phyloP scores from a whole-genome alignment of 352 stramenopile species.

The Phytopythium ostracodes region DNA sequence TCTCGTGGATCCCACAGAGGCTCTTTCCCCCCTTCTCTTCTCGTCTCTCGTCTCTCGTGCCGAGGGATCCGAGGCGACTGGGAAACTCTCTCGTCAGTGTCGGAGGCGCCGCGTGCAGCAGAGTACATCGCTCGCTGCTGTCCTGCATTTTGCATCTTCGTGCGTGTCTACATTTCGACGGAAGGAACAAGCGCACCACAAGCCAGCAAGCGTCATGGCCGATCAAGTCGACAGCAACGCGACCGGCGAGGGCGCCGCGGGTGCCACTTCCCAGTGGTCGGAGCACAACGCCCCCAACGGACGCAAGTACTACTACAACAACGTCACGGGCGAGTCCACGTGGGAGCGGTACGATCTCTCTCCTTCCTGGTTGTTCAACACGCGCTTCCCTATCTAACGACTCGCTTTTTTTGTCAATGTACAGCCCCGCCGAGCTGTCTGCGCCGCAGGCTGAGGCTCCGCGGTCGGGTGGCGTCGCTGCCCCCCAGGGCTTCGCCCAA shows the following conservation, averaged over 20 bases:
- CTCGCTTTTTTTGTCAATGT: not conserved
- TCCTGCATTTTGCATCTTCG: constrained; percentile 33
- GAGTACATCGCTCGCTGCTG: constrained; percentile 7
- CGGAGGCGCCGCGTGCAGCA: not conserved
- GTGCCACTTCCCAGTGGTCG: constrained; percentile 66
- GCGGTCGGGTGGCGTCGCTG: constrained; percentile 13
- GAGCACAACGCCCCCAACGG: constrained; percentile 90
- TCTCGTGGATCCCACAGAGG: not conserved
- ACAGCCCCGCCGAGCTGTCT: constrained; percentile 51
- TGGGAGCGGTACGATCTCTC: constrained; percentile 76
- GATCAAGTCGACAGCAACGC: constrained; percentile 57
- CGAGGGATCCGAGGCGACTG: constrained; percentile 1
- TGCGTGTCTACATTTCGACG: constrained; percentile 41
- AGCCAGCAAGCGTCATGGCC: constrained; percentile 35
- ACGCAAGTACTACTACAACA: constrained; percentile 92
- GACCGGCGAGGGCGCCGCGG: constrained; percentile 26
- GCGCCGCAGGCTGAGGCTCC: constrained; percentile 32
- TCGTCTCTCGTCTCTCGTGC: not conserved
- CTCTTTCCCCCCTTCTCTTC: not conserved
- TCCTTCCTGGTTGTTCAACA: not conserved
- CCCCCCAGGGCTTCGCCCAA: constrained; percentile 4
- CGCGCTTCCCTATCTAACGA: not conserved
- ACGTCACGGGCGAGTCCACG: constrained; percentile 83
- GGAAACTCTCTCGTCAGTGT: not conserved
- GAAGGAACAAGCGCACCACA: not conserved